Conservation (phyloP, 306 rosid genomes). For the Ammopiptanthus mongolicus region DNA sequence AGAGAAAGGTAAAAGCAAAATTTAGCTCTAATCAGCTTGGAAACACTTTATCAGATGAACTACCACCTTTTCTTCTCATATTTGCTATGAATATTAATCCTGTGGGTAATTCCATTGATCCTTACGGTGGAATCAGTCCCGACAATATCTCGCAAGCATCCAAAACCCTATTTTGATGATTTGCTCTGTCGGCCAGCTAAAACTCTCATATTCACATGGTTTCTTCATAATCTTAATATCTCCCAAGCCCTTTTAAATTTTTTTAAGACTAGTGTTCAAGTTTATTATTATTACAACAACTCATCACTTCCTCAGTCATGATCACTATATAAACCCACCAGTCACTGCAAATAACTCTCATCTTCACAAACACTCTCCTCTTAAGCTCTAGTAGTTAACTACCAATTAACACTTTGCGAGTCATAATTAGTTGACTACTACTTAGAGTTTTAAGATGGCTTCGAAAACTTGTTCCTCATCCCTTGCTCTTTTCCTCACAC, state of each 20-base stretch:
- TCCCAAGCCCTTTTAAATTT: neutral
- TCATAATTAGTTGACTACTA: neutral
- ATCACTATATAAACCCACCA: conserved; percentile 19
- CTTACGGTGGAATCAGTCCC: too few species aligned
- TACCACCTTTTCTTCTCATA: too few species aligned
- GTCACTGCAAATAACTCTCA: neutral
- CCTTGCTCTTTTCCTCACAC: conserved; percentile 48
- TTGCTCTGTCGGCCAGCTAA: conserved; percentile 44
- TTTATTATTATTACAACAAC: neutral
- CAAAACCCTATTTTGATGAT: conserved; percentile 20
- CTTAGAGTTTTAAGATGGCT: conserved; percentile 38
- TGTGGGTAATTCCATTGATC: too few species aligned
- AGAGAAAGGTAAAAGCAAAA: too few species aligned
- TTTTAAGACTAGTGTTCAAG: neutral
- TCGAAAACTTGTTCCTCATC: conserved; percentile 51
- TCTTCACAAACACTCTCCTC: neutral
- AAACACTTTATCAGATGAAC: too few species aligned
- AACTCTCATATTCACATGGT: conserved; percentile 29
- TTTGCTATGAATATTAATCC: too few species aligned
- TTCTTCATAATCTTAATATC: neutral
- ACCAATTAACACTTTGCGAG: neutral
- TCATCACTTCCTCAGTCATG: neutral
- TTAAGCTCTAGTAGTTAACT: neutral
- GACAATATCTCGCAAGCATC: conserved; percentile 13
- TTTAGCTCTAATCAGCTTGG: too few species aligned